A percentile compares a stretch with the other conserved stretches of the same genome.
Evolutionary conservation across 768 basidiomycete genomes (phyloP).

Genomic region (Lepiota venenata): DNA sequence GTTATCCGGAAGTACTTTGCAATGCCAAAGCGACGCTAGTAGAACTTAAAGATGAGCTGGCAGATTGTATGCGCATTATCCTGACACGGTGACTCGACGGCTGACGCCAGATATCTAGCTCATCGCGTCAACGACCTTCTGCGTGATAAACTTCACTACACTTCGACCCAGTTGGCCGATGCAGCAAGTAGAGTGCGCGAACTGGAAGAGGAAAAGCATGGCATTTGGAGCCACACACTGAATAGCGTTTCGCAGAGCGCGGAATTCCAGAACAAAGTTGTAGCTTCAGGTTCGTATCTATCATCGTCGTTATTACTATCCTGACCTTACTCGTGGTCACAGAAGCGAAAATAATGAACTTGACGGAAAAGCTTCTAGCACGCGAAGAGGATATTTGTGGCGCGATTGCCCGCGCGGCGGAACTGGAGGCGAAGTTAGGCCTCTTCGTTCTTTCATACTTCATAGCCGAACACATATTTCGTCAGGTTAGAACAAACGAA

Average conservation of each 20-base stretch:
- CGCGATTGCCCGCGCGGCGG: conserved; percentile 20
- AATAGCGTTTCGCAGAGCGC: conserved; percentile 15
- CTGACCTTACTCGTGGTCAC: not conserved
- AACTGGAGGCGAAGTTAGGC: conserved; percentile 18
- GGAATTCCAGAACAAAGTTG: conserved; percentile 12
- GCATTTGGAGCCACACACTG: conserved; percentile 16
- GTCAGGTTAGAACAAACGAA: conserved; percentile 14
- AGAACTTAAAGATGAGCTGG: conserved; percentile 8
- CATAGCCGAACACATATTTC: not conserved
- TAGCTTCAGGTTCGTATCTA: conserved; percentile 12
- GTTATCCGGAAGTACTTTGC: not conserved
- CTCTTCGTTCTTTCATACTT: not conserved
- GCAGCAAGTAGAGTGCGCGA: conserved; percentile 28
- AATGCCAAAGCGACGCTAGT: not conserved
- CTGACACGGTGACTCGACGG: not conserved
- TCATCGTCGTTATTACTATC: not conserved
- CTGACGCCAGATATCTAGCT: not conserved
- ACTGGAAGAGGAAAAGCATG: conserved; percentile 30
- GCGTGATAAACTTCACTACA: conserved; percentile 33
- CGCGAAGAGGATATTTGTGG: conserved; percentile 28
- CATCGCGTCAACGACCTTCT: conserved; percentile 26
- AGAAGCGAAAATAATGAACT: conserved; percentile 22
- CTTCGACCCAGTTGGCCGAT: conserved; percentile 30
- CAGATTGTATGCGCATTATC: conserved; percentile 3
- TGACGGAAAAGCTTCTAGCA: conserved; percentile 20